Evolutionary conservation across 2,329 filamentous ascomycete genomes (phyloP), one percentile per base, ranked within the genome.

Genomic region (Diplodia mutila): DNA sequence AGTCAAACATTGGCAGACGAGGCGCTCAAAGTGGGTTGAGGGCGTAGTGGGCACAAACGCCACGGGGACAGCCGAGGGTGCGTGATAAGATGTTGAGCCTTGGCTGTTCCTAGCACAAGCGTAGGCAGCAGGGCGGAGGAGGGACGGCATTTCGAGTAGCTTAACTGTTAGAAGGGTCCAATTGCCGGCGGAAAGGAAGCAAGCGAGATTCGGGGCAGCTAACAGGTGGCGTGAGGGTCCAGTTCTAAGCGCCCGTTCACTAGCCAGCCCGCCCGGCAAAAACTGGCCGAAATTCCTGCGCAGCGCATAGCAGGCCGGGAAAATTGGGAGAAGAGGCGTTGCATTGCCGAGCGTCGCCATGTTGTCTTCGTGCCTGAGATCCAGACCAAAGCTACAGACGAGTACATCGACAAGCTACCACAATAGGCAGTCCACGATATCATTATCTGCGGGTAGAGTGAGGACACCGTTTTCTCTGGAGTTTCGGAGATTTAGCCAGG

Each of bases 41-140:
- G 55, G 55, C 55, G 55, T n/a, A 29, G 37, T 21, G 18, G 53
- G 23, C 9, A 57, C 32, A 21, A 42, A 27, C 57, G 57, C 57
- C 39, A 49, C 39, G 23, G 34, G 39, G 57, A 34, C 18, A 12
- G 11, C 39, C 57, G 39, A 49, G 29, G 29, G 55, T 42, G 39
- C 2, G 55, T 14, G n/a, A 39, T 11, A 6, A 12, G 23, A 37
- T 16, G 23, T 11, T 18, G 39, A 16, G 39, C 57, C 57, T 61
- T 61, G 16, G 39, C 57, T 61, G 57, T 61, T 61, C 57, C 57
- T 61, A 39, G 25, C 39, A 18, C 39, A 48, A 48, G 57, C 57
- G 57, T 23, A 61, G 57, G 57, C 57, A 61, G 57, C 57, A 61
- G 57, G n/a, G 57, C 57, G 39, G 57, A 61, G 57, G 25, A 48